Evolutionary conservation across 2,329 filamentous ascomycete genomes (phyloP), one percentile per base, ranked within the genome.

Genomic region (Fusarium euwallaceae): DNA sequence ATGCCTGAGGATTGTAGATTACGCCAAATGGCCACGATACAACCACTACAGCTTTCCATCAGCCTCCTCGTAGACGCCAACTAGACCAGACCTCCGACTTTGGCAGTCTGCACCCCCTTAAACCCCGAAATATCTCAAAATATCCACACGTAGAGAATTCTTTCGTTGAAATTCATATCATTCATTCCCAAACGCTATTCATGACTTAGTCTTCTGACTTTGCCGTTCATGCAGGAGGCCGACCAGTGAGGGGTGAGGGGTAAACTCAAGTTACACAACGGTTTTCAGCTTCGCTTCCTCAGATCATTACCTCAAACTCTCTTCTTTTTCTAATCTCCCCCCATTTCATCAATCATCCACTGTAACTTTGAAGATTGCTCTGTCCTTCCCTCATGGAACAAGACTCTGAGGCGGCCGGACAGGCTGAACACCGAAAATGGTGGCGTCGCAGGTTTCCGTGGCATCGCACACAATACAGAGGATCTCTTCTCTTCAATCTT

Each of bases 401-500:
- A 14, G n/a, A 58, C 6, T 58, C 22, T 0, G 67, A 41, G 4
- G 51, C 60, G 12, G 45, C 32, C 1, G 59, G 59, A 4, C 63
- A 20, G 5, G 27, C 36, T 11, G 71, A 58, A 10, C 51, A 16
- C 24, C n/a, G 41, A 1, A 20, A 48, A 17, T 48, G 43, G 43
- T 10, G 43, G 22, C 69, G 67, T 5, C 59, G 55, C 3, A 6
- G 41, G 41, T 3, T 65, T 72, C 22, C 72, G 5, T 36, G 72
- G 14, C 70, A 76, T 4, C 75, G 75, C 14, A 76, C 78, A 4
- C 72, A 69, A 41, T 93, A 92, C 77, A 70, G 78, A 0, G 91
- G 90, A 1, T 88, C 90, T 0, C 82, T 94, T 0, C 64, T 88
- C 16, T 92, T 93, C 84, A 94, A 94, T 76, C 66, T 91, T 11